Conservation (phyloP, 1,284 basidiomycete genomes). For the Trametes sp. region DNA sequence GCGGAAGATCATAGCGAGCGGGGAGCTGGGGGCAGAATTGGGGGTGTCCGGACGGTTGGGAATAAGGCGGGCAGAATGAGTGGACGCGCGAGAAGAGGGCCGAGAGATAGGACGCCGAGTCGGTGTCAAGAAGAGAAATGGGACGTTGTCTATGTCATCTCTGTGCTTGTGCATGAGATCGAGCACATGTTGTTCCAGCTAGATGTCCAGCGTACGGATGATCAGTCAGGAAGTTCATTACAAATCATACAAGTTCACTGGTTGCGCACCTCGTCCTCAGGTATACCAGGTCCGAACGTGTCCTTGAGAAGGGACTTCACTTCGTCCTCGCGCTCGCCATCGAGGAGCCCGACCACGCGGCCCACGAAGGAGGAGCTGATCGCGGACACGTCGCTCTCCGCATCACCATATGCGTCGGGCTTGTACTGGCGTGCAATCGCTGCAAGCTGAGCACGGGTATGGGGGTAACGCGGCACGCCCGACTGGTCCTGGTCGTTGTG, state of each 20-base stretch:
- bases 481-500: slow-evolving; percentile 29
- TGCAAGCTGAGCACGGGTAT: slow-evolving; percentile 79
- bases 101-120: slow-evolving; percentile 80
- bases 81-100: slow-evolving; percentile 82
- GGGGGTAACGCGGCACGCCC: slow-evolving; percentile 65
- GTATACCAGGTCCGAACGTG: slow-evolving; percentile 64
- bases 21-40: slow-evolving; percentile 71
- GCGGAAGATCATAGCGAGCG: slow-evolving; percentile 73
- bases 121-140: slow-evolving; percentile 81
- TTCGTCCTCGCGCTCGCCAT: slow-evolving; percentile 85
- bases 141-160: slow-evolving; percentile 83
- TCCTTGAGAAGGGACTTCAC: slow-evolving; percentile 79
- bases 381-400: slow-evolving; percentile 61
- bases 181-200: slow-evolving; percentile 81
- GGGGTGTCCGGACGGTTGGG: slow-evolving; percentile 76
- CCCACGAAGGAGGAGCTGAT: slow-evolving; percentile 67
- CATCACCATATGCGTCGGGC: slow-evolving; percentile 56
- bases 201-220: slow-evolving; percentile 10
- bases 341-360: slow-evolving; percentile 74
- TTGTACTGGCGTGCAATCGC: slow-evolving; percentile 76
- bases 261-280: slow-evolving; percentile 75
- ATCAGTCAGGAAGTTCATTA: neutral
- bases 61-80: slow-evolving; percentile 67
- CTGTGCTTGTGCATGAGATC: slow-evolving; percentile 89
- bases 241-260: slow-evolving; percentile 27